These are phyloP conservation scores for Leccinum truebloodii DNA, from an alignment of 768 basidiomycete species.

Conservation along the genomic window DNA sequence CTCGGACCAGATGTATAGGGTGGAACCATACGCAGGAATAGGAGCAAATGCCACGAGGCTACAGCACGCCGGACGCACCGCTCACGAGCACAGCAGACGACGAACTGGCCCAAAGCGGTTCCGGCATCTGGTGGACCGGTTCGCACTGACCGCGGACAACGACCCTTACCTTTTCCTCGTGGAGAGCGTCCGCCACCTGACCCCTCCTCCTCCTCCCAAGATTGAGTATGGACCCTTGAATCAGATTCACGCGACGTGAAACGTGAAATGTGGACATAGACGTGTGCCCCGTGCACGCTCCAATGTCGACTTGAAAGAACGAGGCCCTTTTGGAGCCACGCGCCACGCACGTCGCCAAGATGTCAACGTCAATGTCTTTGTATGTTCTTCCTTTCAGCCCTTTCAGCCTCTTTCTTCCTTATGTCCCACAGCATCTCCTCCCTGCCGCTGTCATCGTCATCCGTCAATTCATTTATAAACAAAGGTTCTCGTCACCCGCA, in stretches of 20 bases:
- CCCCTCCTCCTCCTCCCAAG: slow-evolving; percentile 14
- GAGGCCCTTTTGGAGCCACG: background rate
- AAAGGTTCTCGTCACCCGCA: background rate
- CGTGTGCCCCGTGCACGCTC: slow-evolving; percentile 1
- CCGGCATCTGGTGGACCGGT: background rate
- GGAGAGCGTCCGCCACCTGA: slow-evolving; percentile 3
- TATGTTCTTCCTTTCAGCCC: background rate
- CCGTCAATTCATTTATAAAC: background rate
- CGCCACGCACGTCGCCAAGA: background rate
- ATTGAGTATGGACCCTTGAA: slow-evolving; percentile 26
- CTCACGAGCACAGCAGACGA: slow-evolving; percentile 5
- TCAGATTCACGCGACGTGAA: slow-evolving; percentile 26
- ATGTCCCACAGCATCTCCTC: background rate
- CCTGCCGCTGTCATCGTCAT: background rate
- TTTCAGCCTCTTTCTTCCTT: background rate
- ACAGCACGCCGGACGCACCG: slow-evolving; percentile 16
- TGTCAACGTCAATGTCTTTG: background rate
- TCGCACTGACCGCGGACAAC: background rate
- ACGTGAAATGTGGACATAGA: background rate
- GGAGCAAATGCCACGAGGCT: slow-evolving; percentile 22
- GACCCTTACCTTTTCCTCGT: slow-evolving; percentile 1
- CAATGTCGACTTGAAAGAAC: background rate
- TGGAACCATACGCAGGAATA: background rate
- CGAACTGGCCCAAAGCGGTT: background rate
- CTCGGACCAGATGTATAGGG: background rate